These are phyloP conservation scores for Cladosporium sphaerospermum DNA, from an alignment of 2,329 filamentous ascomycete genomes.

Conservation along the genomic window DNA sequence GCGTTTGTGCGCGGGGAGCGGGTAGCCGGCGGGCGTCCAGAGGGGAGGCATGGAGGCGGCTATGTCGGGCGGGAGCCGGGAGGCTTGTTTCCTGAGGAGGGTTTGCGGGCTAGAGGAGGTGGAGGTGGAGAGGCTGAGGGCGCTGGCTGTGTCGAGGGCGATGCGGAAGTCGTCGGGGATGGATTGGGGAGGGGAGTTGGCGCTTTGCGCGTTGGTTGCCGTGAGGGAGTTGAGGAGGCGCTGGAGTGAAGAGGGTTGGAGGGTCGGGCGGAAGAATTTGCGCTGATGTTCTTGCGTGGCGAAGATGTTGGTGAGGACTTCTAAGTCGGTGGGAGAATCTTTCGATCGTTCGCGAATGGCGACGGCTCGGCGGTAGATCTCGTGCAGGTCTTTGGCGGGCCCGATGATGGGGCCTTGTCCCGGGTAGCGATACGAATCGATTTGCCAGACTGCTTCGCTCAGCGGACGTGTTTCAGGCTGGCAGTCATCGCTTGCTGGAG, in stretches of 20 bases:
- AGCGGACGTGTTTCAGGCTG: background rate
- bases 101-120: background rate
- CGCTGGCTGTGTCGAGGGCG: slow-evolving; percentile 1
- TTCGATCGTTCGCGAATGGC: slow-evolving; percentile 17
- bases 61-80: background rate
- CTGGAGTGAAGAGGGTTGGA: background rate
- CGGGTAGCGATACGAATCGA: slow-evolving; percentile 44
- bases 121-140: background rate
- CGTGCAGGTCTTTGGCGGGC: slow-evolving; percentile 7
- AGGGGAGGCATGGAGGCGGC: background rate
- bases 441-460: background rate
- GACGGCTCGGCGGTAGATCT: slow-evolving; percentile 22
- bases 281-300: slow-evolving; percentile 12
- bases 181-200: background rate
- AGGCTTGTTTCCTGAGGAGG: background rate
- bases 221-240: too few species aligned
- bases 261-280: background rate
- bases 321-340: slow-evolving; percentile 26
- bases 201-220: background rate
- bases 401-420: slow-evolving; percentile 12
- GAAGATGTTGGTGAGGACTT: slow-evolving; percentile 19
- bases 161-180: slow-evolving; percentile 1
- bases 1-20: background rate
- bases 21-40: background rate
- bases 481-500: background rate